Conservation (phyloP, 495 filamentous ascomycete species). For the Terfezia claveryi region DNA sequence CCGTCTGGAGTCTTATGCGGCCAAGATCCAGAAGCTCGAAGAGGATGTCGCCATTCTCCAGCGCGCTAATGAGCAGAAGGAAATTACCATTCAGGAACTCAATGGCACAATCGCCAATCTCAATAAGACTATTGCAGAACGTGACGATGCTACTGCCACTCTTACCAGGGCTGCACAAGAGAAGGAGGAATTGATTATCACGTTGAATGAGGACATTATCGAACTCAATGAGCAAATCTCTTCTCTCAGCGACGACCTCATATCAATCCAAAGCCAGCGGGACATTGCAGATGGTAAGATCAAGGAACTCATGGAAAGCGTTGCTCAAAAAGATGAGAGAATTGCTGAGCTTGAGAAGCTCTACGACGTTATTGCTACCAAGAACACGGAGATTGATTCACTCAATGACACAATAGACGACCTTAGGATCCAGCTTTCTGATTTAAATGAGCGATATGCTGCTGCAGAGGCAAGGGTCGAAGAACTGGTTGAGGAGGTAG, state of each 20-base stretch:
- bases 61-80: not conserved
- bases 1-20: not conserved
- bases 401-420: not conserved
- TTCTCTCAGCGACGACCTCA: not conserved
- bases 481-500: conserved; percentile 7
- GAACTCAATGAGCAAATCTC: not conserved
- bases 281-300: not conserved
- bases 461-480: conserved; percentile 5
- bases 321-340: not conserved
- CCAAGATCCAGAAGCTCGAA: not conserved
- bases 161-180: not conserved
- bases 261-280: not conserved
- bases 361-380: not conserved
- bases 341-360: not conserved
- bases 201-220: not conserved
- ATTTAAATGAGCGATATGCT: conserved; percentile 8
- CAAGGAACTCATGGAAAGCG: not conserved
- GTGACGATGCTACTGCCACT: not conserved
- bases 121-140: not conserved
- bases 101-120: not conserved
- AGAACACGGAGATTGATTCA: not conserved
- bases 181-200: not conserved
- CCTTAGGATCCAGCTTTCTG: conserved; percentile 5
- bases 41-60: not conserved
- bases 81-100: not conserved